Percentiles rank a stretch among this genome's conserved stretches.
Evolutionary conservation across 2,329 filamentous ascomycete genomes (phyloP).

Genomic region (Colletotrichum sp.): DNA sequence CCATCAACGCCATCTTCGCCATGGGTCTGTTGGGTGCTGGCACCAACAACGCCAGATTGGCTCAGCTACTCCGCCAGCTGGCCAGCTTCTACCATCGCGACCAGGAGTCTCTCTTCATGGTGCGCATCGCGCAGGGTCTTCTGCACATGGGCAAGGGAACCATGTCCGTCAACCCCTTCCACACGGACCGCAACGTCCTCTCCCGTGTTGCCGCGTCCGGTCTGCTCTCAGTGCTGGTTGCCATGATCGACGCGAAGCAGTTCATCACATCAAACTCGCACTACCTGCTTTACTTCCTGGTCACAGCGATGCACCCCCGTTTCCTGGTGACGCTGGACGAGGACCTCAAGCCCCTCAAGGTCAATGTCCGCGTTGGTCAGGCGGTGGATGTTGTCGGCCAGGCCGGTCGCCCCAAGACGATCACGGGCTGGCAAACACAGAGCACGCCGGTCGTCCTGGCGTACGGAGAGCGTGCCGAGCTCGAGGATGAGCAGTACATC

Average conservation of each 20-base stretch:
- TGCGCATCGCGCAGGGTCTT: constrained; percentile 95
- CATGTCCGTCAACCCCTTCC: constrained; percentile 96
- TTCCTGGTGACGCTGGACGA: constrained; percentile 97
- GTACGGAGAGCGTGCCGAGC: constrained; percentile 93
- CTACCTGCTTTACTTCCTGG: constrained; percentile 96
- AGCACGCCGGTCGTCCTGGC: constrained; percentile 95
- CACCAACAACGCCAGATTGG: constrained; percentile 96
- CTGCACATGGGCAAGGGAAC: constrained; percentile 99
- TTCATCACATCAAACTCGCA: constrained; percentile 74
- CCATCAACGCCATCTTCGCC: constrained; percentile 97
- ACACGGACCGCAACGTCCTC: constrained; percentile 95
- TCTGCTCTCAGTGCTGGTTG: constrained; percentile 86
- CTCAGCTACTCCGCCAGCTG: constrained; percentile 90
- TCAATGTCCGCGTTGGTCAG: constrained; percentile 96
- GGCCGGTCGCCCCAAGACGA: constrained; percentile 96
- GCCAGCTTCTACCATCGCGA: constrained; percentile 99
- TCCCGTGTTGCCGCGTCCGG: constrained; percentile 91
- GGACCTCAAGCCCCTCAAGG: constrained; percentile 88
- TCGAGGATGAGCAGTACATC: constrained; percentile 98
- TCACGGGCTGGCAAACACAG: constrained; percentile 99
- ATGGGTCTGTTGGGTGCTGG: constrained; percentile 97
- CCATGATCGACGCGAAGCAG: constrained; percentile 94
- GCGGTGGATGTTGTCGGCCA: constrained; percentile 98
- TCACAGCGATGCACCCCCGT: constrained; percentile 94
- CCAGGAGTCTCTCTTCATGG: constrained; percentile 97